Percentiles rank a stretch among this genome's conserved stretches.
phyloP scores from a whole-genome alignment of 306 rosid genomes.

The Styphnolobium japonicum region DNA sequence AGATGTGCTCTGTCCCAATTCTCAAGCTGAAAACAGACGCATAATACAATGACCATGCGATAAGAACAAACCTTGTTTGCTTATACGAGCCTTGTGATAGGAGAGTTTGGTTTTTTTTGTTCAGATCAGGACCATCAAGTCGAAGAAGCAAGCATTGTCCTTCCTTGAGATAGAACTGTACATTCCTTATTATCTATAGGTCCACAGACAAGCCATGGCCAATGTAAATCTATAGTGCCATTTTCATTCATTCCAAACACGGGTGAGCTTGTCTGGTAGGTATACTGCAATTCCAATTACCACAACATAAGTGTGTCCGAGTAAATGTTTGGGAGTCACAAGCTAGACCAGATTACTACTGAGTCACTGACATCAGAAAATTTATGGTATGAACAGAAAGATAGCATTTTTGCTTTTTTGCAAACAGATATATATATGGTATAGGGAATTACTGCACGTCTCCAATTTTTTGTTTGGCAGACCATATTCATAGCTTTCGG shows the following conservation, averaged over 20 bases:
- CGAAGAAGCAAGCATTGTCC: conserved; percentile 23
- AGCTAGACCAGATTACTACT: conserved; percentile 25
- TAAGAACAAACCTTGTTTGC: background rate
- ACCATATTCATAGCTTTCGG: background rate
- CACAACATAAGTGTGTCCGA: conserved; percentile 29
- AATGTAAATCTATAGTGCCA: conserved; percentile 22
- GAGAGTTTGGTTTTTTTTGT: conserved; percentile 19
- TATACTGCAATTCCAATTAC: conserved; percentile 45
- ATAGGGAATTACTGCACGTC: background rate
- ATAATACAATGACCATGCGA: conserved; percentile 7
- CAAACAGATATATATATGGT: background rate
- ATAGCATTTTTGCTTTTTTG: background rate
- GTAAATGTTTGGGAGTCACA: conserved; percentile 29
- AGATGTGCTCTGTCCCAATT: conserved; percentile 11
- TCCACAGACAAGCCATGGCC: conserved; percentile 46
- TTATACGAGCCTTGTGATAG: conserved; percentile 21
- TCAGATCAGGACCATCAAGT: conserved; percentile 19
- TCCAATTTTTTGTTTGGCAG: background rate
- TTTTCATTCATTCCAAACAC: conserved; percentile 30
- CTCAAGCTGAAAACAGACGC: conserved; percentile 4
- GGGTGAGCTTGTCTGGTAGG: conserved; percentile 53
- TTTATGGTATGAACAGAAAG: background rate
- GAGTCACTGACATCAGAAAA: background rate
- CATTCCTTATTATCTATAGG: background rate
- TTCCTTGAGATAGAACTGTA: conserved; percentile 9